Evolutionary conservation across 2,329 filamentous ascomycete species (phyloP).

Genomic region (Aspergillus quadrilineatus): DNA sequence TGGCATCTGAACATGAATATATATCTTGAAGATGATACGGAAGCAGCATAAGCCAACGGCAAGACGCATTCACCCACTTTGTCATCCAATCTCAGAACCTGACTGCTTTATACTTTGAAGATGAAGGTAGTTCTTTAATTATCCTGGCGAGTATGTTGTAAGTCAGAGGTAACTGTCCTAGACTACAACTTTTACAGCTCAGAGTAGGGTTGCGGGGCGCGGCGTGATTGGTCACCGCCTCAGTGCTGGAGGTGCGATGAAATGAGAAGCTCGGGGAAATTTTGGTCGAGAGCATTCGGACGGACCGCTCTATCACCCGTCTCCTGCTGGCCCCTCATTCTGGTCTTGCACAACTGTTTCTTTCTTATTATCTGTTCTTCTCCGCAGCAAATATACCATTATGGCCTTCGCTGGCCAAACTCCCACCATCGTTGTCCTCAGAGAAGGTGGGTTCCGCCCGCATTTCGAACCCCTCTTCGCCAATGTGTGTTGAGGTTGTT

Average conservation of each 20-base stretch:
- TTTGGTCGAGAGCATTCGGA: slow-evolving; percentile 41
- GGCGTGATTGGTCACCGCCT: slow-evolving; percentile 37
- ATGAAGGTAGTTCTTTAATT: too few relatives aligned
- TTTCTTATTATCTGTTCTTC: slow-evolving; percentile 19
- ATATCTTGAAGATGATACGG: too few relatives aligned
- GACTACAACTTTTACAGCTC: background rate
- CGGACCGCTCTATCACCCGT: slow-evolving; percentile 27
- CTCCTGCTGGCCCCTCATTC: slow-evolving; percentile 6
- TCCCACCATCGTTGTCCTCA: slow-evolving; percentile 95
- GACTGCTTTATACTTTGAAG: too few relatives aligned
- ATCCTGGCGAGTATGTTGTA: too few relatives aligned
- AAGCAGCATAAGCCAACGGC: too few relatives aligned
- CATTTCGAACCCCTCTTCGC: slow-evolving; percentile 26
- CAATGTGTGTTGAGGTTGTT: slow-evolving; percentile 25
- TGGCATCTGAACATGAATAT: too few relatives aligned
- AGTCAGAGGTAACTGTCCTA: background rate
- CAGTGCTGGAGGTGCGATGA: slow-evolving; percentile 30
- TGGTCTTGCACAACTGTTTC: slow-evolving; percentile 4
- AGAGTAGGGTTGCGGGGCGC: slow-evolving; percentile 21
- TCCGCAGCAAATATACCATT: slow-evolving; percentile 32
- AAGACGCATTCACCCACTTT: too few relatives aligned
- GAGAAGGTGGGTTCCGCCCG: slow-evolving; percentile 71
- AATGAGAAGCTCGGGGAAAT: slow-evolving; percentile 43
- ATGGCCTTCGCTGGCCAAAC: slow-evolving; percentile 99
- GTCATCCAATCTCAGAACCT: too few relatives aligned